Percentiles rank a stretch among this genome's conserved stretches.
phyloP scores from a whole-genome alignment of 1,139 yeast species.

The Suhomyces anneliseae region DNA sequence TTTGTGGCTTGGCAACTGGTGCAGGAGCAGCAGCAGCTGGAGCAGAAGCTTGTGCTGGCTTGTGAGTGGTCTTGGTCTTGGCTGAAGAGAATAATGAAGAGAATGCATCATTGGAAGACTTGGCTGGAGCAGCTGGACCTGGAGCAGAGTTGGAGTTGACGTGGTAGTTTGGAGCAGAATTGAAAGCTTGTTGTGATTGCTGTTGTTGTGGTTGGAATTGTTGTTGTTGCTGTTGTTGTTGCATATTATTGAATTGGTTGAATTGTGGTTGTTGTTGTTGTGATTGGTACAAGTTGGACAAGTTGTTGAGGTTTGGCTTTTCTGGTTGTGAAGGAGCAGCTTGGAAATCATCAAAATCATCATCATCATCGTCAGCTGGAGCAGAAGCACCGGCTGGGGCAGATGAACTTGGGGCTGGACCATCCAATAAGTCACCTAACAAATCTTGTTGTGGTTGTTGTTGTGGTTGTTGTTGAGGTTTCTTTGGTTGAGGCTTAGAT shows the following conservation, averaged over 20 bases:
- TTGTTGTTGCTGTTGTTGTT: constrained; percentile 15
- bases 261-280: constrained; percentile 22
- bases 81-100: constrained; percentile 79
- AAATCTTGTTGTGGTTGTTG: constrained; percentile 40
- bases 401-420: constrained; percentile 20
- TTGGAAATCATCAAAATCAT: constrained; percentile 94
- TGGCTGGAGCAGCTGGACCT: constrained; percentile 34
- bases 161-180: constrained; percentile 27
- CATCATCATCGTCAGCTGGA: constrained; percentile 49
- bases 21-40: constrained; percentile 1
- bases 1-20: constrained; percentile 9
- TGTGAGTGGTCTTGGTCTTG: constrained; percentile 39
- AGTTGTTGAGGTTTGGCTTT: constrained; percentile 31
- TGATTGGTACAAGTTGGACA: constrained; percentile 40
- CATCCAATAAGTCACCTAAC: constrained; percentile 56
- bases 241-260: constrained; percentile 8
- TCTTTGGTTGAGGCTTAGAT: constrained; percentile 21
- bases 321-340: constrained; percentile 57
- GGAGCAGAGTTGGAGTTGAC: constrained; percentile 16
- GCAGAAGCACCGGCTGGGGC: constrained; percentile 23
- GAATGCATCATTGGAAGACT: constrained; percentile 66
- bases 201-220: constrained; percentile 14
- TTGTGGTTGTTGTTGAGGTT: constrained; percentile 24
- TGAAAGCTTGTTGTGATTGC: constrained; percentile 8
- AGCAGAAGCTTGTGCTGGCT: constrained; percentile 12